These are phyloP conservation scores for Vicia sativa DNA, from an alignment of 306 rosid species.

Conservation along the genomic window DNA sequence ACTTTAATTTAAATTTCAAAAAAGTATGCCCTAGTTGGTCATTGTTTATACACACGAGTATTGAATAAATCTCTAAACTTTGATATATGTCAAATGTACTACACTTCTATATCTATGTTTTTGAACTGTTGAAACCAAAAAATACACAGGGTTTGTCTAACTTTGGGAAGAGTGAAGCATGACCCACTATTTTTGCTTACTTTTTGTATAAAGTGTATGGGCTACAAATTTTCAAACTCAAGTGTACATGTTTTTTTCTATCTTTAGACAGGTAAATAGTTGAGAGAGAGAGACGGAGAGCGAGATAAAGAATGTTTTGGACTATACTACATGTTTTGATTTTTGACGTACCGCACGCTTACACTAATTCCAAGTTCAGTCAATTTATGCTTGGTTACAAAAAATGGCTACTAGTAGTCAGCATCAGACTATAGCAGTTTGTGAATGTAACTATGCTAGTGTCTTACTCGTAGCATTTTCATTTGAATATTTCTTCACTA, in stretches of 20 bases:
- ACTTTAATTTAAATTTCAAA: constrained; percentile 77
- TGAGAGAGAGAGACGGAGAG: too few relatives aligned
- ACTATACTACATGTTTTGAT: not conserved
- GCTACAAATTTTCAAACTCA: constrained; percentile 41
- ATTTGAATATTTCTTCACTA: too few relatives aligned
- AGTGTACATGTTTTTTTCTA: not conserved
- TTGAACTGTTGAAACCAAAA: constrained; percentile 33
- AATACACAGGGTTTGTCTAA: constrained; percentile 31
- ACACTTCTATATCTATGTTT: constrained; percentile 36
- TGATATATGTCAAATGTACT: constrained; percentile 38
- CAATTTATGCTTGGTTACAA: constrained; percentile 38
- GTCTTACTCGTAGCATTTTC: not conserved
- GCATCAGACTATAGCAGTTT: not conserved
- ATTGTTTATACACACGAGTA: not conserved
- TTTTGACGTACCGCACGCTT: constrained; percentile 51
- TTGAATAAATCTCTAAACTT: constrained; percentile 32
- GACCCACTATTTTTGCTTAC: constrained; percentile 50
- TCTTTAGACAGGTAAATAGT: not conserved
- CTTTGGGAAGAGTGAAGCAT: constrained; percentile 62
- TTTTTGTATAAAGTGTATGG: constrained; percentile 37
- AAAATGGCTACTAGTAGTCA: constrained; percentile 8
- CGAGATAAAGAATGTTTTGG: constrained; percentile 12
- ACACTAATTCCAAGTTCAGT: constrained; percentile 42
- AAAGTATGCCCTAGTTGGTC: not conserved
- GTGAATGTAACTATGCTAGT: constrained; percentile 38